Percentiles rank a stretch among this genome's conserved stretches.
These are phyloP conservation scores for Saccharomyces hybrid DNA, from an alignment of 1,139 yeast genomes.

Conservation along the genomic window DNA sequence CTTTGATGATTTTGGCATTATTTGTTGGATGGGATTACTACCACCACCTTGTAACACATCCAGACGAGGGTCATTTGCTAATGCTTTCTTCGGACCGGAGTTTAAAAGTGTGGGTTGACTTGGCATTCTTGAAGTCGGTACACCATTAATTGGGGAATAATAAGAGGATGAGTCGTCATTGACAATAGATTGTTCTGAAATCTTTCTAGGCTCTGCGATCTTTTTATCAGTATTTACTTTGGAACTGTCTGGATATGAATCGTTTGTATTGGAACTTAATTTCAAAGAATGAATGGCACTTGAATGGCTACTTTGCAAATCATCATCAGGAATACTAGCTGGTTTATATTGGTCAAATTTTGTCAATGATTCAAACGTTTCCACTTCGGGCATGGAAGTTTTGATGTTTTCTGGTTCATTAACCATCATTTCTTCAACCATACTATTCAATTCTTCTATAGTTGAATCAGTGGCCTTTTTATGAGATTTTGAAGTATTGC, in stretches of 20 bases:
- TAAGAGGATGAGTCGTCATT: neutral
- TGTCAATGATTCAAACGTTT: conserved; percentile 23
- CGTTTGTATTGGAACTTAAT: conserved; percentile 10
- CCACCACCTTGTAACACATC: neutral
- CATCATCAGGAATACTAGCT: conserved; percentile 9
- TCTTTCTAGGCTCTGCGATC: neutral
- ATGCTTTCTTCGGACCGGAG: neutral
- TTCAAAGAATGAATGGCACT: conserved; percentile 21
- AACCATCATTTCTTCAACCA: conserved; percentile 33
- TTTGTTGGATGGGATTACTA: neutral
- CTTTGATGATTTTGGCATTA: neutral
- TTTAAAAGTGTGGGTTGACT: neutral
- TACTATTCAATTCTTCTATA: conserved; percentile 24
- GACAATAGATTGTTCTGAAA: neutral
- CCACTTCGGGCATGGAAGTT: conserved; percentile 10
- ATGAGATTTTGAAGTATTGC: neutral
- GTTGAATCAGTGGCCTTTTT: conserved; percentile 13
- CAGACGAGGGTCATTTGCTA: neutral
- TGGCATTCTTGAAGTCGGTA: neutral
- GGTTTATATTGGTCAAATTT: conserved; percentile 27
- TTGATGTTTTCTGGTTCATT: conserved; percentile 18
- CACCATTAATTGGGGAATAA: neutral
- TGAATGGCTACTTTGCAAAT: conserved; percentile 13
- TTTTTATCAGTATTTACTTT: neutral
- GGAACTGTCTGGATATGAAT: conserved; percentile 5